A percentile compares a stretch with the other conserved stretches of the same genome.
These are phyloP conservation scores for Tagetes patula DNA, from an alignment of 129 eudicot genomes.

Conservation along the genomic window DNA sequence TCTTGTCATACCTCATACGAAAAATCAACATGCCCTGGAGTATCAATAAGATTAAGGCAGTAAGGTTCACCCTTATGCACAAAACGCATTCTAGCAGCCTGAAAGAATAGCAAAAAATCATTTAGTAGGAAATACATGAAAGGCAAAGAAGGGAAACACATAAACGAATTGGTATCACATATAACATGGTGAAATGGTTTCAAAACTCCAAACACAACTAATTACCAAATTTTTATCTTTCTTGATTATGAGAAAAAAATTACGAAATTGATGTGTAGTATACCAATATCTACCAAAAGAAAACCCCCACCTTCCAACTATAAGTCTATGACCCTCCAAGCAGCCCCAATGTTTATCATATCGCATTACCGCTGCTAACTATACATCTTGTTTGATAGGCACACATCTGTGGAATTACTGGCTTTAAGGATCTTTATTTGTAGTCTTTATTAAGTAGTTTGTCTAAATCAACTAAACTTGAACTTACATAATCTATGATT, in stretches of 20 bases:
- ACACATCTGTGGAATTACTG: conserved; percentile 5
- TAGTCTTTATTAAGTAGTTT: conserved; percentile 12
- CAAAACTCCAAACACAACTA: conserved; percentile 11
- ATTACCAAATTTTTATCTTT: not conserved
- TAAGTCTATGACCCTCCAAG: not conserved
- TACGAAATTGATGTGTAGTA: conserved; percentile 6
- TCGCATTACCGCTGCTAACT: not conserved
- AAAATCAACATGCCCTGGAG: conserved; percentile 99
- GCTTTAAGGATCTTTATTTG: conserved; percentile 3
- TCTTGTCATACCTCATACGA: conserved; percentile 76
- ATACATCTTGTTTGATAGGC: not conserved
- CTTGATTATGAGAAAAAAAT: conserved; percentile 3
- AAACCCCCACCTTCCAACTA: conserved; percentile 1
- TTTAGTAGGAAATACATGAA: conserved; percentile 4
- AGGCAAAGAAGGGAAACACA: not conserved
- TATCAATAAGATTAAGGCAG: conserved; percentile 93
- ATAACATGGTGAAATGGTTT: conserved; percentile 5
- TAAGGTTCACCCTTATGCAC: conserved; percentile 59
- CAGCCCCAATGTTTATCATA: not conserved
- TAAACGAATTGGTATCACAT: conserved; percentile 14
- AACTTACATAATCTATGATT: conserved; percentile 8
- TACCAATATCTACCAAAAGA: conserved; percentile 1
- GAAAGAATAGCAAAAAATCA: conserved; percentile 20
- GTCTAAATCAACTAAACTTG: conserved; percentile 5
- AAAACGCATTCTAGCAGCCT: conserved; percentile 99